Base-by-base conservation (phyloP, 306 rosid genomes). In the Pterocarpus santalinus region DNA sequence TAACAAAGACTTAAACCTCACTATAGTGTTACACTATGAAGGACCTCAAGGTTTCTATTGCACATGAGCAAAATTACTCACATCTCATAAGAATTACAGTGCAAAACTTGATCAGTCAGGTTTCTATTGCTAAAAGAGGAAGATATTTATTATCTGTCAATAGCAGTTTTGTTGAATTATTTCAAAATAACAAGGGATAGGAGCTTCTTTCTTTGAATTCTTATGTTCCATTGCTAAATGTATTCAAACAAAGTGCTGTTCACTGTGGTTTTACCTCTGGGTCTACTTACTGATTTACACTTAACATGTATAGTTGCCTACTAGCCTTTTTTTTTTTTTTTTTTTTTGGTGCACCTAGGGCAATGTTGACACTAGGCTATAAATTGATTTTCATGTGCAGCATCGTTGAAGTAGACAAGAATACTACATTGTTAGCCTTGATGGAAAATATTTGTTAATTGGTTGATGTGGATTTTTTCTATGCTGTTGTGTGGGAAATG, bases 21-120 rank as follows among this genome's bases (percentile, higher is more conserved):
- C 46, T 77, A 38, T 70, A 73, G 38, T 49, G 39, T 58, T 47
- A n/a, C 35, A 57, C 56, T 72, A 32, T 72, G 69, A 34, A 74
- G 72, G 56, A 33, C 58, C 34, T 77, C 22, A 3, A 56, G 53
- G 33, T 77, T 72, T 78, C 75, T 41, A 11, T 69, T 11, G 60
- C n/a, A 32, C 60, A 67, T n/a, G 30, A 69, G 72, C 72, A 57
- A 51, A 75, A 58, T 30, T 58, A 47, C 46, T 63, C 32, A 44
- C 10, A 28, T 7, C 39, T 69, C 15, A 38, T 67, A 70, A 22
- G 62, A 69, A 57, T 38, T 56, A 44, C 16, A 1, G 4, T 53
- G 76, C 74, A 72, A 81, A 38, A 32, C 49, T 28, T 32, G 61
- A 81, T 68, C 13, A 65, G 61, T 9, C 2, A 9, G 47, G 46